Evolutionary conservation across 192 early-diverging fungal species (phyloP), one percentile per base, ranked within the genome.

Genomic region (Obelidium mucronatum): DNA sequence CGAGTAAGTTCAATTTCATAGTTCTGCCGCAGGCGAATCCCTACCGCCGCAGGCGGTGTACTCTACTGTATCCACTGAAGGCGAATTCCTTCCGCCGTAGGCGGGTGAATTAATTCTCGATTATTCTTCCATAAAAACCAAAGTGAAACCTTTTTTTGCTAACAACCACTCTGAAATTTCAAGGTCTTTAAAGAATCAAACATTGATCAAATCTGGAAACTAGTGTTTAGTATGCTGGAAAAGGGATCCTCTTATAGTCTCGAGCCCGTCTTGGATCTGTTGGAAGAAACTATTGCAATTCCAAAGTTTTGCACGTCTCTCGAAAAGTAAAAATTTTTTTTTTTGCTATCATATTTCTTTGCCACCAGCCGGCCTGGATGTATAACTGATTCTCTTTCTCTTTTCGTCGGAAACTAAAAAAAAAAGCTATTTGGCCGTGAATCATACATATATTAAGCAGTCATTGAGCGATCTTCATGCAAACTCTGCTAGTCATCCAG

Each of bases 141-240:
- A n/a, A n/a, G n/a, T n/a, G n/a, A n/a, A n/a, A n/a, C n/a, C n/a
- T n/a, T n/a, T n/a, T n/a, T 24, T 24, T 30, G n/a, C n/a, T n/a
- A n/a, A n/a, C n/a, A n/a, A n/a, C n/a, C n/a, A n/a, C 34, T 69
- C 35, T 28, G 53, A 53, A 44, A 33, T 40, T 69, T 19, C 8
- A 2, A 55, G 56, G 54, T 72, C 30, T 72, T 72, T 37, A 72
- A 72, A 36, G 69, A 72, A 17, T 19, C 34, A 6, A 72, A 72
- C 35, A 59, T 72, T 39, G 35, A 59, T 30, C 52, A 72, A 35
- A 72, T 72, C 53, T 72, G 69, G 69, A 36, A 35, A 30, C 69
- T 72, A 1, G 51, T 72, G 17, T 72, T 72, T 36, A 59, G 54
- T 19, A 72, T 72, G 69, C 51, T 72, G 33, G 69, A 72, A 58